phyloP scores from a whole-genome alignment of 2,329 filamentous ascomycete genomes.

The Fusarium guadeloupense region DNA sequence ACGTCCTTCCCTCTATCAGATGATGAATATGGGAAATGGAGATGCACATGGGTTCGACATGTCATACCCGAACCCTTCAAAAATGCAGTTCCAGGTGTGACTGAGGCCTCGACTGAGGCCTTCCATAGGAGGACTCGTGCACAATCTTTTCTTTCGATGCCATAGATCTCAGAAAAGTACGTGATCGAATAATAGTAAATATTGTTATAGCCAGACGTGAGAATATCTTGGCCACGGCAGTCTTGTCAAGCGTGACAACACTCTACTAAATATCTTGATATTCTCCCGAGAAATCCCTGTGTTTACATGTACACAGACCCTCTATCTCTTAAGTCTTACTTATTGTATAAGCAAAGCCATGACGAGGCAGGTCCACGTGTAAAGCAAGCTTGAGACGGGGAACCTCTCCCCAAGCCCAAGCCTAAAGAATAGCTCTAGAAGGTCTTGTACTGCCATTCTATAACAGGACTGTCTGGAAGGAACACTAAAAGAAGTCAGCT shows the following conservation, averaged over 20 bases:
- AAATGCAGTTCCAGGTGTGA: neutral
- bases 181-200: neutral
- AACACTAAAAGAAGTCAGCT: neutral
- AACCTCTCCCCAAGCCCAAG: too few relatives aligned
- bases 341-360: too few relatives aligned
- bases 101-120: slow-evolving; percentile 18
- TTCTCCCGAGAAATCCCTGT: too few relatives aligned
- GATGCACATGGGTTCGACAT: slow-evolving; percentile 32
- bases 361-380: too few relatives aligned
- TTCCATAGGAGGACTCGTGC: neutral
- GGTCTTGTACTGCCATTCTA: neutral
- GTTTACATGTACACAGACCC: too few relatives aligned
- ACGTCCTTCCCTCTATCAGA: slow-evolving; percentile 21
- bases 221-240: too few relatives aligned
- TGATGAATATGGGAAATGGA: slow-evolving; percentile 31
- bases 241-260: neutral
- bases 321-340: too few relatives aligned
- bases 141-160: neutral
- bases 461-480: neutral
- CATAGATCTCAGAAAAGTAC: neutral
- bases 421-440: neutral
- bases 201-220: neutral
- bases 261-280: neutral
- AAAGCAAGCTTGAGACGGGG: too few relatives aligned
- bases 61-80: slow-evolving; percentile 5